Evolutionary conservation across 2,329 filamentous ascomycete genomes (phyloP).

Genomic region (Pseudopithomyces maydicus): DNA sequence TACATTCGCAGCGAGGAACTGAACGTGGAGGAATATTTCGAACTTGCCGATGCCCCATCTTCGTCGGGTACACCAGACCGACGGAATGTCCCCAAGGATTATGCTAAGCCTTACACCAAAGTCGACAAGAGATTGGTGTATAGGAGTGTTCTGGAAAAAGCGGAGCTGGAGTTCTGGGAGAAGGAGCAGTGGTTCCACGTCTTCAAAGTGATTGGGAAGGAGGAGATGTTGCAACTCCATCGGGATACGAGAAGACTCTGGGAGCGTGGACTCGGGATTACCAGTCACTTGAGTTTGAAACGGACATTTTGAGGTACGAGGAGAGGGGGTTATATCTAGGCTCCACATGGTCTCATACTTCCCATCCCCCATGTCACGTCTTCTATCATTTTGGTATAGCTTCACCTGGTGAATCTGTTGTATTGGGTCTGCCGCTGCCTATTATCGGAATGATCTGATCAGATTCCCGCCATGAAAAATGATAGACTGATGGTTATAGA

Average conservation of each 20-base stretch:
- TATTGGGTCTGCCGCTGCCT: too few species aligned
- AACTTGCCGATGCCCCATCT: not conserved
- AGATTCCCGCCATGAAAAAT: too few species aligned
- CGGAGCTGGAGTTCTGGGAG: not conserved
- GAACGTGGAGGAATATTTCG: not conserved
- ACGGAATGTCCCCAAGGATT: not conserved
- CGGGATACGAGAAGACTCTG: not conserved
- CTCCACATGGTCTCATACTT: not conserved
- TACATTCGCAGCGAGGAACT: not conserved
- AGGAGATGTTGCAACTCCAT: not conserved
- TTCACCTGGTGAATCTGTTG: too few species aligned
- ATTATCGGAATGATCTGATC: too few species aligned
- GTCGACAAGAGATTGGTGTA: conserved; percentile 1
- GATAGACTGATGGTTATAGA: too few species aligned
- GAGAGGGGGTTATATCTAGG: not conserved
- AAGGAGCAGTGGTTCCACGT: not conserved
- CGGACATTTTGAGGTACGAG: not conserved
- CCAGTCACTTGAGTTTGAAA: not conserved
- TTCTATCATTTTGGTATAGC: too few species aligned
- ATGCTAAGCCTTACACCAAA: not conserved
- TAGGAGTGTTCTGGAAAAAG: not conserved
- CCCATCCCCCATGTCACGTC: too few species aligned
- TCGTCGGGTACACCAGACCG: not conserved
- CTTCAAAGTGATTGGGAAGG: not conserved
- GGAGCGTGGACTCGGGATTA: not conserved